Conservation (phyloP, 352 stramenopile species). For the Phytophthora europaea region DNA sequence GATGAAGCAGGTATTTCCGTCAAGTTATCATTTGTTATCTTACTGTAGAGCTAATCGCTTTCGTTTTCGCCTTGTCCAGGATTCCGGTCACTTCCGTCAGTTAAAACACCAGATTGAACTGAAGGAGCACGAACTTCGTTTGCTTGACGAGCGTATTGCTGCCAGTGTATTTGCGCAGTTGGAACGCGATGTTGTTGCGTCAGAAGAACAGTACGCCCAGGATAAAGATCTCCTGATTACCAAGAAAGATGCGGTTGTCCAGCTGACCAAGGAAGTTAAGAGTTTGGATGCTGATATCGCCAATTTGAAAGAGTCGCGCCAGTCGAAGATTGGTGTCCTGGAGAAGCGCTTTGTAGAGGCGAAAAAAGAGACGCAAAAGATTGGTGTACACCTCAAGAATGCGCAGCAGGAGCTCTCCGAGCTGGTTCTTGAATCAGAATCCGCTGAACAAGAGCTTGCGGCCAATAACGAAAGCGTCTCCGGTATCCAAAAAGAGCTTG, state of each 20-base stretch:
- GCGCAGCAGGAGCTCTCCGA: conserved; percentile 80
- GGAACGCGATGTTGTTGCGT: conserved; percentile 73
- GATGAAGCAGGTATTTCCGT: conserved; percentile 72
- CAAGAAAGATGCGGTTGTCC: conserved; percentile 76
- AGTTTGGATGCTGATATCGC: conserved; percentile 83
- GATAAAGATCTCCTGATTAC: conserved; percentile 68
- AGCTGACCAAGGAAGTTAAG: conserved; percentile 82
- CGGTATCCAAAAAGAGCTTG: conserved; percentile 70
- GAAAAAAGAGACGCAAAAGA: conserved; percentile 82
- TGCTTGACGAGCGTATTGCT: conserved; percentile 86
- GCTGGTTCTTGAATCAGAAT: conserved; percentile 78
- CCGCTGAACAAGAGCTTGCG: conserved; percentile 71
- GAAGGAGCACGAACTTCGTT: conserved; percentile 82
- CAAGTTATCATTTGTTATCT: neutral
- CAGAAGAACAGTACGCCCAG: conserved; percentile 79
- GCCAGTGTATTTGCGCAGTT: conserved; percentile 84
- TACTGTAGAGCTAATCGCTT: neutral
- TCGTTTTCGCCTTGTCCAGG: conserved; percentile 36
- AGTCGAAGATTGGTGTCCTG: conserved; percentile 83
- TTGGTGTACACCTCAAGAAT: conserved; percentile 65
- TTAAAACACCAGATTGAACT: conserved; percentile 84
- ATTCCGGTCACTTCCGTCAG: conserved; percentile 78
- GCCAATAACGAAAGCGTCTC: conserved; percentile 62
- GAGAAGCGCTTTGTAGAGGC: conserved; percentile 79
- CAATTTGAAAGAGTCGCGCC: conserved; percentile 82